Base-by-base conservation (phyloP, 805 yeast genomes). In the Peterozyma xylosa region DNA sequence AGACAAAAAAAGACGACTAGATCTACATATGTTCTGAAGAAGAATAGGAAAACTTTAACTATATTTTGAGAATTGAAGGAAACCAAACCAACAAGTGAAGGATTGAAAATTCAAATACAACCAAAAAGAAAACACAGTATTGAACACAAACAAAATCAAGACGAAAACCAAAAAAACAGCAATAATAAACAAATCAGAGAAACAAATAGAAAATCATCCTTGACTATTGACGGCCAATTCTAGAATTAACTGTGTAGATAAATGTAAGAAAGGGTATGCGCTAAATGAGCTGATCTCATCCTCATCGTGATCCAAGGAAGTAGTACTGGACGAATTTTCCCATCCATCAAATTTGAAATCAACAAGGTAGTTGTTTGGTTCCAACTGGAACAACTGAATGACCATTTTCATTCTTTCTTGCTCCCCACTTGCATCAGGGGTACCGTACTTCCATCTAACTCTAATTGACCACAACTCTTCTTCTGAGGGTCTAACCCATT, bases 291-390 rank as follows among this genome's bases (percentile, higher is more conserved):
- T 82, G 64, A 84, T 86, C 51, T 84, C 91, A 52, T 85, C 93
- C 42, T 71, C 78, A 39, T 70, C 70, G 46, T 51, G 38, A 58
- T 60, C 48, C 62, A 63, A 67, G 10, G 59, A 67, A 1, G 62
- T 58, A 16, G 62, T 66, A 39, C 58, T 64, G 27, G 64, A 63
- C 27, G 65, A 55, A 41, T 66, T 71, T 58, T 90, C 97, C 96
- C 97, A 91, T 1, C 98, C 98, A 60, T 91, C 98, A 59, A 91
- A 93, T 64, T 93, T 93, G 71, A 93, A 93, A 63, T 93, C 99
- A 9, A 93, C 98, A 42, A 93, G 70, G 58, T 93, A 93, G 59
- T 91, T 91, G 63, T 93, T 91, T 38, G 96, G 96, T 59, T 93
- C 99, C 50, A 93, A 71, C 60, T 91, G 97, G 65, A 91, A 93